Percentiles rank a stretch among this genome's conserved stretches.
These are phyloP conservation scores for Ascobolus immersus DNA, from an alignment of 495 filamentous ascomycete genomes.

Conservation along the genomic window DNA sequence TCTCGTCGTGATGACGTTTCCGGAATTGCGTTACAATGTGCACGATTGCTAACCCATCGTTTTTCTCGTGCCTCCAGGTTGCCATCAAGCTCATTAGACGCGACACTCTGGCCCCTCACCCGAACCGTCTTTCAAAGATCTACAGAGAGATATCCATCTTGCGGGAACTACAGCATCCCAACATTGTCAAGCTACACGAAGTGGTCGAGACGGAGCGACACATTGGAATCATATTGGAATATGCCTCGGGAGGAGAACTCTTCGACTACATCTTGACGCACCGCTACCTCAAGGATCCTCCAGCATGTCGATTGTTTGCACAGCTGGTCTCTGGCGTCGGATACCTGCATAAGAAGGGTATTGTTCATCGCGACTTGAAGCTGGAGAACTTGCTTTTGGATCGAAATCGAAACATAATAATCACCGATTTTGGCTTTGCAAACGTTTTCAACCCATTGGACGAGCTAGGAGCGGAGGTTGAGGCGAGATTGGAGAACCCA, in stretches of 20 bases:
- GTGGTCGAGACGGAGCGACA: constrained; percentile 94
- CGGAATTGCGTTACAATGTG: background rate
- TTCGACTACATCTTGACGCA: constrained; percentile 97
- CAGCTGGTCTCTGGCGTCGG: constrained; percentile 91
- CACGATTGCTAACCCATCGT: too few species aligned
- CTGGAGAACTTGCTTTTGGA: constrained; percentile 90
- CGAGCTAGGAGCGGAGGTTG: constrained; percentile 71
- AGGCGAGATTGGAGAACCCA: constrained; percentile 41
- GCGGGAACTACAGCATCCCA: constrained; percentile 63
- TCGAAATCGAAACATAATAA: constrained; percentile 94
- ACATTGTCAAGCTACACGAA: constrained; percentile 91
- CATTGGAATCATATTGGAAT: constrained; percentile 95
- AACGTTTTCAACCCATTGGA: constrained; percentile 86
- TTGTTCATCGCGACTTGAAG: constrained; percentile 93
- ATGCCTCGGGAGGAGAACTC: constrained; percentile 87
- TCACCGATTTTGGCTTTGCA: constrained; percentile 97
- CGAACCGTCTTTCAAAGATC: constrained; percentile 76
- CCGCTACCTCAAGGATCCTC: constrained; percentile 78
- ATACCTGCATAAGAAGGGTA: constrained; percentile 96
- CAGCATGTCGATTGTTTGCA: constrained; percentile 75
- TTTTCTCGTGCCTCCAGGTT: constrained; percentile 34
- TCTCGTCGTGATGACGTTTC: background rate
- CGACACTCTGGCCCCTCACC: constrained; percentile 65
- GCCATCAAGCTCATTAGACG: constrained; percentile 94
- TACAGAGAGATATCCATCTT: constrained; percentile 88